Percentiles rank a stretch among this genome's conserved stretches.
Conservation (phyloP, 345 rosid species). For the Syzygium jambos region DNA sequence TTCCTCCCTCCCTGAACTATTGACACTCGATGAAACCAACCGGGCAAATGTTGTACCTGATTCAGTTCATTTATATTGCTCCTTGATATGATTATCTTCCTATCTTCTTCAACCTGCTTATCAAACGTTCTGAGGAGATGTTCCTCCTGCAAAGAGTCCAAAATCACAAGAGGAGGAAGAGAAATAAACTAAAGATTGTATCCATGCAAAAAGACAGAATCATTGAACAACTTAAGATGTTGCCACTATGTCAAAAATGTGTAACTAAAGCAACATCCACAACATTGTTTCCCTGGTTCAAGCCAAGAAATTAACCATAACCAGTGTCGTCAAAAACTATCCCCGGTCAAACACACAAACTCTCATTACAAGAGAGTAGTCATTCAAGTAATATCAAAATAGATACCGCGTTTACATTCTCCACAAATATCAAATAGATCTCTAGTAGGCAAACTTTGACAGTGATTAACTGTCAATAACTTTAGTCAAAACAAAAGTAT, state of each 20-base stretch:
- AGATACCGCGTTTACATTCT: not conserved
- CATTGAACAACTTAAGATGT: not conserved
- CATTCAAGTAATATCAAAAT: not conserved
- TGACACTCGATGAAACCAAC: not conserved
- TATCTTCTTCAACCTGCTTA: slow-evolving; percentile 90
- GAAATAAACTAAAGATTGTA: not conserved
- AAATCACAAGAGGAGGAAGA: not conserved
- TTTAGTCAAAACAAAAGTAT: not conserved
- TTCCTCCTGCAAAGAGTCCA: slow-evolving; percentile 57
- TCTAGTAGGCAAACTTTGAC: not conserved
- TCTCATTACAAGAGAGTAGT: not conserved
- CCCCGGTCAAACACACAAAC: not conserved
- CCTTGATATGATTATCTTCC: slow-evolving; percentile 70
- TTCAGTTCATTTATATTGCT: slow-evolving; percentile 79
- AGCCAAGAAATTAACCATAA: not conserved
- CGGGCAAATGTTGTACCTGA: slow-evolving; percentile 32
- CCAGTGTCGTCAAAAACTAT: not conserved
- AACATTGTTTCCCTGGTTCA: not conserved
- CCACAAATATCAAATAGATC: not conserved
- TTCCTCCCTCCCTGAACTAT: not conserved
- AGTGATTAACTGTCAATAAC: not conserved
- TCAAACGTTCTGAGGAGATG: slow-evolving; percentile 56
- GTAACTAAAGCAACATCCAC: not conserved
- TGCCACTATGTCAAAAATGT: not conserved
- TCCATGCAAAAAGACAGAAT: not conserved